Evolutionary conservation across 805 yeast genomes (phyloP).

Genomic region (Millerago galiae): DNA sequence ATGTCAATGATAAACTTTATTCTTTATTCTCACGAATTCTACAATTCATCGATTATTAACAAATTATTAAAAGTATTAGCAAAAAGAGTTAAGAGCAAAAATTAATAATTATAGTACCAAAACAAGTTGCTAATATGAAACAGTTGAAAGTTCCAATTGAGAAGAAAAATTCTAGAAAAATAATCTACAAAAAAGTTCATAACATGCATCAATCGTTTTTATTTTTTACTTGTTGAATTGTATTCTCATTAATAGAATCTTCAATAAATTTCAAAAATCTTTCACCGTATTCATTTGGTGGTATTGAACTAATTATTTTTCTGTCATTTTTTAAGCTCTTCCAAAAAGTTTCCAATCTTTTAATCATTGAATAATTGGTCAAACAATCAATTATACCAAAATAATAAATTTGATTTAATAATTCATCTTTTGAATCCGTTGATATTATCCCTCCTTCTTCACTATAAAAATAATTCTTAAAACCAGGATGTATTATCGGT

Average conservation of each 20-base stretch:
- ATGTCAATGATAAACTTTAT: too few relatives aligned
- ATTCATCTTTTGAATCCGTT: slow-evolving; percentile 51
- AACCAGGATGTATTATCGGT: slow-evolving; percentile 36
- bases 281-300: slow-evolving; percentile 85
- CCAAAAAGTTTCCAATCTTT: slow-evolving; percentile 81
- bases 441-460: slow-evolving; percentile 84
- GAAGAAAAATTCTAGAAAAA: too few relatives aligned
- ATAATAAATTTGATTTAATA: slow-evolving; percentile 68
- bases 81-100: too few relatives aligned
- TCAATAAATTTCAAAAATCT: slow-evolving; percentile 73
- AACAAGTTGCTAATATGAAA: too few relatives aligned
- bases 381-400: slow-evolving; percentile 92
- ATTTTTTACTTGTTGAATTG: slow-evolving; percentile 2
- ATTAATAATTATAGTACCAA: too few relatives aligned
- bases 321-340: slow-evolving; percentile 66
- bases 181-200: not conserved
- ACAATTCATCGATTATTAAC: too few relatives aligned
- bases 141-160: too few relatives aligned
- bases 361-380: slow-evolving; percentile 69
- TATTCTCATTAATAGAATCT: slow-evolving; percentile 28
- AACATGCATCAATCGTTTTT: not conserved
- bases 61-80: too few relatives aligned
- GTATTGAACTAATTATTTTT: slow-evolving; percentile 76
- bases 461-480: slow-evolving; percentile 56
- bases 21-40: too few relatives aligned